These are phyloP conservation scores for Hyparrhenia diplandra DNA, from an alignment of 176 grass and related monocot species.

Conservation along the genomic window DNA sequence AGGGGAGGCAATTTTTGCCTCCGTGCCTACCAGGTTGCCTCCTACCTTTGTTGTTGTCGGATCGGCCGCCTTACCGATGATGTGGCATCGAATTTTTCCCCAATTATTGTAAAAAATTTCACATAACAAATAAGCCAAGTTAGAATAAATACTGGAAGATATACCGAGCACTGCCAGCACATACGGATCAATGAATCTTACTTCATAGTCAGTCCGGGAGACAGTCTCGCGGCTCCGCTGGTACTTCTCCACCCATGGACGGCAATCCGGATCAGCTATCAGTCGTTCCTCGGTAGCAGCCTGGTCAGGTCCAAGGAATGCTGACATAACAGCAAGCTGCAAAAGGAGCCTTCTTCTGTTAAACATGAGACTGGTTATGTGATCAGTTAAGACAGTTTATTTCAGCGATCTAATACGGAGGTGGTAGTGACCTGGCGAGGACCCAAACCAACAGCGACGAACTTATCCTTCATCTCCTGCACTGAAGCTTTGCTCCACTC, in stretches of 20 bases:
- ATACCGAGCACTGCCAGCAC: neutral
- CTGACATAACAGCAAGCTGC: conserved; percentile 96
- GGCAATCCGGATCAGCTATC: conserved; percentile 67
- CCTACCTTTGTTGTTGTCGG: no score
- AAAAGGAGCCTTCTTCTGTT: neutral
- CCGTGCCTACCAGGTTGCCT: no score
- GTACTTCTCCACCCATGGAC: conserved; percentile 90
- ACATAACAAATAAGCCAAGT: no score
- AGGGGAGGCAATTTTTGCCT: no score
- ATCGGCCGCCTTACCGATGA: no score
- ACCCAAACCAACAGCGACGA: conserved; percentile 66
- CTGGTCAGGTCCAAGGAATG: conserved; percentile 83
- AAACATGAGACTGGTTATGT: neutral
- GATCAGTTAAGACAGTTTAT: neutral
- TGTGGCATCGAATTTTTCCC: no score
- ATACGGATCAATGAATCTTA: conserved; percentile 17
- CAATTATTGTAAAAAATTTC: no score
- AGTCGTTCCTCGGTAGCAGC: conserved; percentile 60
- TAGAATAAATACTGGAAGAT: neutral
- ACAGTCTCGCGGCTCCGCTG: conserved; percentile 90
- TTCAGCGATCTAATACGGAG: neutral
- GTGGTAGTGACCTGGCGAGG: conserved; percentile 65
- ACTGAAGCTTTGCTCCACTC: conserved; percentile 86
- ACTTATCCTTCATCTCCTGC: conserved; percentile 90
- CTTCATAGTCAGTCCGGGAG: conserved; percentile 93